These are phyloP conservation scores for Candida mesenterica DNA, from an alignment of 1,139 yeast species.

Conservation along the genomic window DNA sequence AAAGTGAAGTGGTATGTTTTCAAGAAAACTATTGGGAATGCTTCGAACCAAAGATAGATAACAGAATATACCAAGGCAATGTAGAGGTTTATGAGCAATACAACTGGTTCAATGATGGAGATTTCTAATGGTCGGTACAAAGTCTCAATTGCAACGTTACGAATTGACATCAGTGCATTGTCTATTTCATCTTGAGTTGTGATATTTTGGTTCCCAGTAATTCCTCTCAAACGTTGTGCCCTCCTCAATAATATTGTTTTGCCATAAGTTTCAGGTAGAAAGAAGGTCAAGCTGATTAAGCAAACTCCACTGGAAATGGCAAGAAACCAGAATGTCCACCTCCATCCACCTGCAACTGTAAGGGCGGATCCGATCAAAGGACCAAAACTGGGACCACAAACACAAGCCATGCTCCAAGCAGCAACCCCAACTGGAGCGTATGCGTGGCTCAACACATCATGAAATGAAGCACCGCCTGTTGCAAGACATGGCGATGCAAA, in stretches of 20 bases:
- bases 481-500: conserved; percentile 36
- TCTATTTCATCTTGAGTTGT: conserved; percentile 31
- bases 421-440: conserved; percentile 34
- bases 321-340: conserved; percentile 43
- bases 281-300: conserved; percentile 23
- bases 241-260: conserved; percentile 34
- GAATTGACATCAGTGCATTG: conserved; percentile 16
- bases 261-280: conserved; percentile 36
- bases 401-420: conserved; percentile 34
- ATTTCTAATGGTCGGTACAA: conserved; percentile 51
- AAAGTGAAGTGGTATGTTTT: conserved; percentile 45
- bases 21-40: conserved; percentile 52
- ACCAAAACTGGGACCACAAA: conserved; percentile 37
- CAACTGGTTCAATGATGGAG: conserved; percentile 43
- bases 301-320: conserved; percentile 29
- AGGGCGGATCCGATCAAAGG: conserved; percentile 36
- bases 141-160: conserved; percentile 32
- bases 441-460: conserved; percentile 25
- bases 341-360: conserved; percentile 29
- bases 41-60: conserved; percentile 59
- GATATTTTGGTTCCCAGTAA: conserved; percentile 32
- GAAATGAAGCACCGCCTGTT: conserved; percentile 38
- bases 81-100: conserved; percentile 47
- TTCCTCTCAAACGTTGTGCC: conserved; percentile 33
- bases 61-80: conserved; percentile 54